phyloP scores from a whole-genome alignment of 345 rosid species.

The Isatis tinctoria region DNA sequence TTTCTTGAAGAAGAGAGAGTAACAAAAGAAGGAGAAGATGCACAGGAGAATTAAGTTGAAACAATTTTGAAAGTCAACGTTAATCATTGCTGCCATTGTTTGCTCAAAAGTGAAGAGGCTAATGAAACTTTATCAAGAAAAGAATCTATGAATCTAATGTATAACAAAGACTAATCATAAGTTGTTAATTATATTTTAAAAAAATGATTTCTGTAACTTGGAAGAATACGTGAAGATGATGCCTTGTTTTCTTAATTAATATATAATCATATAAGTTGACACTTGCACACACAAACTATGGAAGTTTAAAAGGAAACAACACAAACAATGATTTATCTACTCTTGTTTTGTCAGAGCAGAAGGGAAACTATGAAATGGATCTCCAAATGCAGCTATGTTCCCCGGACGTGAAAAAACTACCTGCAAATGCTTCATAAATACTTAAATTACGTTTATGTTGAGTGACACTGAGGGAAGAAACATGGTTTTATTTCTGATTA shows the following conservation, averaged over 20 bases:
- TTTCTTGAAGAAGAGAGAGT: conserved; percentile 11
- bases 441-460: not conserved
- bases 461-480: not conserved
- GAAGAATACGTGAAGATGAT: too few species aligned
- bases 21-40: not conserved
- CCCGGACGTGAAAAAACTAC: conserved; percentile 72
- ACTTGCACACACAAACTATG: too few species aligned
- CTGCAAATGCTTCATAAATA: not conserved
- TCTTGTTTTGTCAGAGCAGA: conserved; percentile 12
- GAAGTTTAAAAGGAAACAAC: too few species aligned
- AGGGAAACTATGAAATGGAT: conserved; percentile 43
- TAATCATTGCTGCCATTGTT: not conserved
- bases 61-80: not conserved
- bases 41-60: not conserved
- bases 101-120: not conserved
- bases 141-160: too few species aligned
- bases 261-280: too few species aligned
- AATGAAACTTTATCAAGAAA: too few species aligned
- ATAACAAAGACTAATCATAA: too few species aligned
- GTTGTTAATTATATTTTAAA: too few species aligned
- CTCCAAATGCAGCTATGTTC: conserved; percentile 41
- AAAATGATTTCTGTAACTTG: too few species aligned
- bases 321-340: not conserved
- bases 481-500: not conserved
- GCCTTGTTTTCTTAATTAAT: too few species aligned